phyloP scores from a whole-genome alignment of 2,329 filamentous ascomycete genomes.

The Colletotrichum brevisporum region DNA sequence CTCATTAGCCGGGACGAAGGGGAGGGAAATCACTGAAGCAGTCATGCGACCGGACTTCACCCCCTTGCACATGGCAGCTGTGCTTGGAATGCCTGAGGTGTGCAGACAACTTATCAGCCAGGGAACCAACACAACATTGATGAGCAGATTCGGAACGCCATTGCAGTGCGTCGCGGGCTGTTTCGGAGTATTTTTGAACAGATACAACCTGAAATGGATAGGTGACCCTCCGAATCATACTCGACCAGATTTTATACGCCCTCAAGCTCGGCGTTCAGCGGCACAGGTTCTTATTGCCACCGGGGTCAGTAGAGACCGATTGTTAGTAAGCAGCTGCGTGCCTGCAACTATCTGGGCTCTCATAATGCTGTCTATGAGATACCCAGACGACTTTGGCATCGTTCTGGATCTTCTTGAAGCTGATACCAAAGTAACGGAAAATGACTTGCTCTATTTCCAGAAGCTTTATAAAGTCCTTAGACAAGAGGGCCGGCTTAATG shows the following conservation, averaged over 20 bases:
- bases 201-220: no score
- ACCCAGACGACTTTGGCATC: no score
- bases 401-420: no score
- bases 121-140: not conserved
- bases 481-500: no score
- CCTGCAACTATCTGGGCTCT: no score
- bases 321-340: not conserved
- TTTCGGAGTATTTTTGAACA: not conserved
- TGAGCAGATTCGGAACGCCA: conserved; percentile 6
- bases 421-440: no score
- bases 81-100: not conserved
- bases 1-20: not conserved
- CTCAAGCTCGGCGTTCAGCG: not conserved
- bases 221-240: not conserved
- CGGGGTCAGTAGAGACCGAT: not conserved
- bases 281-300: not conserved
- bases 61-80: not conserved
- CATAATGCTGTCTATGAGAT: no score
- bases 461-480: no score
- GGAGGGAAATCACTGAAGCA: not conserved
- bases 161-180: not conserved
- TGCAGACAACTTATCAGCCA: not conserved
- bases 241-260: not conserved
- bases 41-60: not conserved
- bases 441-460: no score